These are phyloP conservation scores for Amanita exitialis DNA, from an alignment of 768 basidiomycete genomes.

Conservation along the genomic window DNA sequence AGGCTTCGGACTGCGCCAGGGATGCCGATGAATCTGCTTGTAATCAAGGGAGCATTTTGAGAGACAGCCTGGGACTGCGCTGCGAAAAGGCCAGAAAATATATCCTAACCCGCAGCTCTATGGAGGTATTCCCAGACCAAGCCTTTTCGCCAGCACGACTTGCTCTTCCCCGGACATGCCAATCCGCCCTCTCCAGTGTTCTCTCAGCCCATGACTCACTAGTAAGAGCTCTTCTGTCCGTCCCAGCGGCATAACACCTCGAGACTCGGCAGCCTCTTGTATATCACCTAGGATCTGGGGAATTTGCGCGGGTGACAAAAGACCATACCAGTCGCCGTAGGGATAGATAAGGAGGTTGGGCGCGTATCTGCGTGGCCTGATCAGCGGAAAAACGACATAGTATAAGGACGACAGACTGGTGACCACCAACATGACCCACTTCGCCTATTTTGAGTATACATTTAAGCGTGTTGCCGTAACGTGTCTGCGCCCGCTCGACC, in stretches of 20 bases:
- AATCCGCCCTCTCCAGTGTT: constrained; percentile 3
- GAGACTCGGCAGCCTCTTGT: not conserved
- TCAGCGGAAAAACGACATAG: not conserved
- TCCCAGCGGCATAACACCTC: not conserved
- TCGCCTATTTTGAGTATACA: constrained; percentile 35
- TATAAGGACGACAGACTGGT: constrained; percentile 44
- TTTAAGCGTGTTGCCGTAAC: constrained; percentile 10
- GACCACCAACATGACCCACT: constrained; percentile 75
- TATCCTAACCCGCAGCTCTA: too few species aligned
- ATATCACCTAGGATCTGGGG: not conserved
- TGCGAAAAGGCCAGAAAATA: too few species aligned
- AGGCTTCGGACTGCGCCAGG: too few species aligned
- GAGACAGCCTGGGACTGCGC: too few species aligned
- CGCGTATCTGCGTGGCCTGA: constrained; percentile 36
- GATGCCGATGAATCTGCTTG: too few species aligned
- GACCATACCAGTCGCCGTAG: constrained; percentile 58
- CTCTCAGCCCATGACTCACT: not conserved
- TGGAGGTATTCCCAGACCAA: not conserved
- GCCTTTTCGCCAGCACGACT: not conserved
- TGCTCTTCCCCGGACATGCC: constrained; percentile 1
- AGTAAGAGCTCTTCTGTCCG: not conserved
- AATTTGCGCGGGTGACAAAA: not conserved
- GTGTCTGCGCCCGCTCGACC: constrained; percentile 21
- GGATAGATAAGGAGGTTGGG: constrained; percentile 64
- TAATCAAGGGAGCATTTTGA: too few species aligned